Percentiles rank a stretch among this genome's conserved stretches.
phyloP scores from a whole-genome alignment of 2,329 filamentous ascomycete species.

The Apiospora malaysiana region DNA sequence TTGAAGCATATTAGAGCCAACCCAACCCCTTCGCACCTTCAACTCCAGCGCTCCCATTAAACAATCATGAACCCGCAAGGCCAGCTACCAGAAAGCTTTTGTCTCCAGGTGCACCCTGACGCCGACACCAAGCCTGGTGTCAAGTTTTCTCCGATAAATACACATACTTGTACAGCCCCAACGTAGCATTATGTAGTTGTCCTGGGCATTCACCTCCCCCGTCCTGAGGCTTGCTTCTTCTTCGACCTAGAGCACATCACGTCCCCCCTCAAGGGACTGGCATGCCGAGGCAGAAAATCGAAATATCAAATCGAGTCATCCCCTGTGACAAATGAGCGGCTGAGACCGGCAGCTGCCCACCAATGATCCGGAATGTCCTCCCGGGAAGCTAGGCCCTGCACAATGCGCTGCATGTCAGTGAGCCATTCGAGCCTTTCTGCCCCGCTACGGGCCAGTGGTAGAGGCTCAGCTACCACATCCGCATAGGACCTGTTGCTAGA shows the following conservation, averaged over 20 bases:
- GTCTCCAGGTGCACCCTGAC: slow-evolving; percentile 9
- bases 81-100: not conserved
- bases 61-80: not conserved
- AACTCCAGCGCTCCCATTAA: slow-evolving; percentile 10
- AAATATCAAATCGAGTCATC: slow-evolving; percentile 17
- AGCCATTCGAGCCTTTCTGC: slow-evolving; percentile 47
- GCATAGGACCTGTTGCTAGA: slow-evolving; percentile 42
- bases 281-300: not conserved
- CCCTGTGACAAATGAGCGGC: slow-evolving; percentile 50
- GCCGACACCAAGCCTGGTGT: slow-evolving; percentile 7
- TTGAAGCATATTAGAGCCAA: not conserved
- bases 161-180: slow-evolving; percentile 15
- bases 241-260: not conserved
- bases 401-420: slow-evolving; percentile 73
- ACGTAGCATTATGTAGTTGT: not conserved
- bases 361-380: slow-evolving; percentile 83
- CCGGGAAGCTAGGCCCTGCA: slow-evolving; percentile 71
- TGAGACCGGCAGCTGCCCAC: slow-evolving; percentile 76
- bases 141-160: not conserved
- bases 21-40: not conserved
- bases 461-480: slow-evolving; percentile 50
- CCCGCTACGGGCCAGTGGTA: slow-evolving; percentile 40
- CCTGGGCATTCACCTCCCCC: not conserved
- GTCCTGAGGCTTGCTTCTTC: not conserved
- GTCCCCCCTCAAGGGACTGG: not conserved